A percentile compares a stretch with the other conserved stretches of the same genome.
Evolutionary conservation across 75 land plant species (phyloP).

Genomic region (Larix kaempferi): DNA sequence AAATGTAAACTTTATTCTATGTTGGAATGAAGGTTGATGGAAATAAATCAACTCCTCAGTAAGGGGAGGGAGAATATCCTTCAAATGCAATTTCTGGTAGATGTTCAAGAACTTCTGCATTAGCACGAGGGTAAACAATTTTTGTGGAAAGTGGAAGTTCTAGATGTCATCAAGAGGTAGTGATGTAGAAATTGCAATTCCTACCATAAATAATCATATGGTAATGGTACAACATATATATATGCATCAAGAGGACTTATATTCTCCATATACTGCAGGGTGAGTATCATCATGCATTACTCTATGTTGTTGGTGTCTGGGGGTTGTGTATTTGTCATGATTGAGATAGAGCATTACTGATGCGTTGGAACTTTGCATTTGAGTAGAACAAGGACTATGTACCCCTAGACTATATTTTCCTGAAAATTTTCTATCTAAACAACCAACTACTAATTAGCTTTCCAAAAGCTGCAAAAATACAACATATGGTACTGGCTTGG

Average conservation of each 20-base stretch:
- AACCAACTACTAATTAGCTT: no score
- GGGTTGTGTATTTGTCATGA: background rate
- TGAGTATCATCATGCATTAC: background rate
- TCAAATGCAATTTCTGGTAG: background rate
- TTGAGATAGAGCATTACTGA: background rate
- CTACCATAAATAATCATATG: slow-evolving; percentile 14
- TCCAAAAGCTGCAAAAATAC: no score
- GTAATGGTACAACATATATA: slow-evolving; percentile 25
- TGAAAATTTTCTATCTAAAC: no score
- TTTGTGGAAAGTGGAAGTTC: slow-evolving; percentile 25
- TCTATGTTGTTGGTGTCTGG: background rate
- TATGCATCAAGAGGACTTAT: slow-evolving; percentile 20
- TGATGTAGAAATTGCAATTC: slow-evolving; percentile 11
- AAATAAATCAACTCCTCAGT: background rate
- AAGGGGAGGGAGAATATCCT: background rate
- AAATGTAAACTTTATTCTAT: background rate
- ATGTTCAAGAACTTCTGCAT: background rate
- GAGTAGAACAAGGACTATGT: slow-evolving; percentile 39
- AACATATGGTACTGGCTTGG: no score
- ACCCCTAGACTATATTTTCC: no score
- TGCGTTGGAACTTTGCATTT: background rate
- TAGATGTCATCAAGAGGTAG: slow-evolving; percentile 23
- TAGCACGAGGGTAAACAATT: slow-evolving; percentile 13
- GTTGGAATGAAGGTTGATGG: background rate
- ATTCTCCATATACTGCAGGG: slow-evolving; percentile 37